Percentiles rank a stretch among this genome's conserved stretches.
Evolutionary conservation across 345 rosid species (phyloP).

Genomic region (Lepidium sativum): DNA sequence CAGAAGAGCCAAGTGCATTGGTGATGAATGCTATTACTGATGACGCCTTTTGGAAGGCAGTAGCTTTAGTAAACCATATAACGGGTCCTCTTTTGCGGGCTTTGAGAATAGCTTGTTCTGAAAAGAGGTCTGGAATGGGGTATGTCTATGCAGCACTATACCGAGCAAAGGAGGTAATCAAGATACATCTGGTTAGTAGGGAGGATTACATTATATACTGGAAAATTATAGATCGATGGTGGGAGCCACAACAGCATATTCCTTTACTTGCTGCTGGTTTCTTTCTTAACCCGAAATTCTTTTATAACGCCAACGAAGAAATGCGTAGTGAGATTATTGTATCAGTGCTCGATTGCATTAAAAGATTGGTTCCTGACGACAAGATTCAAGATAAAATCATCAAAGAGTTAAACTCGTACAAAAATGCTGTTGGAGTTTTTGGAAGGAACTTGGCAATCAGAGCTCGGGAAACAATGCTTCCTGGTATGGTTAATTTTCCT

Average conservation of each 20-base stretch:
- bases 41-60: constrained; percentile 73
- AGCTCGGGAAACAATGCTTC: constrained; percentile 68
- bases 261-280: constrained; percentile 82
- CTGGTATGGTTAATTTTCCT: constrained; percentile 38
- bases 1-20: constrained; percentile 62
- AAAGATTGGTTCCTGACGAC: constrained; percentile 56
- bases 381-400: constrained; percentile 62
- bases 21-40: constrained; percentile 47
- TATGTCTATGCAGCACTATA: constrained; percentile 74
- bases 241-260: constrained; percentile 54
- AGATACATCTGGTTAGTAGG: constrained; percentile 53
- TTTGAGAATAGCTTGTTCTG: constrained; percentile 41
- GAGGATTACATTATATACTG: constrained; percentile 68
- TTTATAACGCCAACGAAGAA: constrained; percentile 55
- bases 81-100: constrained; percentile 53
- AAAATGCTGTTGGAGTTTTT: no score
- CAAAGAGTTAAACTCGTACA: constrained; percentile 57
- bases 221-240: constrained; percentile 70
- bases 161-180: constrained; percentile 69
- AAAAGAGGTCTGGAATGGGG: constrained; percentile 79
- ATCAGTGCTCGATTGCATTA: constrained; percentile 67
- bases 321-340: constrained; percentile 44
- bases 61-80: constrained; percentile 40
- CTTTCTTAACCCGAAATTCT: constrained; percentile 85
- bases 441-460: constrained; percentile 80